These are phyloP conservation scores for Globisporangium nodosum DNA, from an alignment of 352 stramenopile genomes.

Conservation along the genomic window DNA sequence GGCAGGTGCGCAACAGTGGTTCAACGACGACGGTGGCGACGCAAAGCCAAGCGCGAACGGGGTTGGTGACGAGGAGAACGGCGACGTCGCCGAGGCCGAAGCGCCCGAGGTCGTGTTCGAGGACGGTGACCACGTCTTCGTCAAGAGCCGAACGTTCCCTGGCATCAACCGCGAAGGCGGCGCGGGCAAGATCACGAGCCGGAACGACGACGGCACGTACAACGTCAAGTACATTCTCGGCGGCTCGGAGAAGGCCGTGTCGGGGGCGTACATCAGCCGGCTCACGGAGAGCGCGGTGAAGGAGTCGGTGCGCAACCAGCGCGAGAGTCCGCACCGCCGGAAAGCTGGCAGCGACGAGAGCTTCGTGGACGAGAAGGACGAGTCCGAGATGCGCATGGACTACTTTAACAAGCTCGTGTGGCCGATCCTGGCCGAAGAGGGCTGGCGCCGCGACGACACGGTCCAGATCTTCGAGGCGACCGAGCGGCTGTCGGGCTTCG, in stretches of 20 bases:
- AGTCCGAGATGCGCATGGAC: constrained; percentile 39
- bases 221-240: constrained; percentile 84
- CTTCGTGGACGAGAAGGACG: neutral
- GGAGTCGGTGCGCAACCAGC: constrained; percentile 63
- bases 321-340: constrained; percentile 2
- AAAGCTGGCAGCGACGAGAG: neutral
- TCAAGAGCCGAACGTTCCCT: constrained; percentile 59
- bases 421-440: constrained; percentile 66
- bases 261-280: constrained; percentile 46
- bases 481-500: constrained; percentile 25
- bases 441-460: constrained; percentile 54
- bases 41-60: constrained; percentile 7
- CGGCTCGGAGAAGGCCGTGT: constrained; percentile 64
- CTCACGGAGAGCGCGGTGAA: constrained; percentile 73
- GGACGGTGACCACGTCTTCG: constrained; percentile 66
- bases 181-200: constrained; percentile 36
- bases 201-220: constrained; percentile 68
- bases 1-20: constrained; percentile 27
- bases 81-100: neutral
- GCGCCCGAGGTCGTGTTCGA: constrained; percentile 25
- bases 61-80: constrained; percentile 7
- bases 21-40: constrained; percentile 20
- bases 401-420: constrained; percentile 81
- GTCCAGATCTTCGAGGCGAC: constrained; percentile 49
- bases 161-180: constrained; percentile 80